Percentiles rank a stretch among this genome's conserved stretches.
phyloP scores from a whole-genome alignment of 2,329 filamentous ascomycete species.

The Alternaria arborescens region DNA sequence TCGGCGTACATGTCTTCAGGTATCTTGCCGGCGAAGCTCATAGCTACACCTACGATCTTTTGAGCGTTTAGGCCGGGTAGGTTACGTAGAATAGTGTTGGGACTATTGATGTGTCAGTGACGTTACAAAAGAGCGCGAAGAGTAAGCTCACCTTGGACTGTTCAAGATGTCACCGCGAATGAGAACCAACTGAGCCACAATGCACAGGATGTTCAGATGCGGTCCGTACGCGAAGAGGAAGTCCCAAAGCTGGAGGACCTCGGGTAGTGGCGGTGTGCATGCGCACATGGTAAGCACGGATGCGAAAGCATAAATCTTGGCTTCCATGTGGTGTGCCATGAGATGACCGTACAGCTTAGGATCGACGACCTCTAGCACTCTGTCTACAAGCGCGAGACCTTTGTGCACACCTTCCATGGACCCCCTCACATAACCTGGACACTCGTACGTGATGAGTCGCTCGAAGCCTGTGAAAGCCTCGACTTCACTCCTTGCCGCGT shows the following conservation, averaged over 20 bases:
- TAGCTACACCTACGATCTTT: slow-evolving; percentile 82
- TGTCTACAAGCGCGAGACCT: slow-evolving; percentile 89
- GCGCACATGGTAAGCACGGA: slow-evolving; percentile 94
- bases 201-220: slow-evolving; percentile 94
- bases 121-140: background rate
- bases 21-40: slow-evolving; percentile 88
- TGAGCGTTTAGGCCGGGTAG: slow-evolving; percentile 86
- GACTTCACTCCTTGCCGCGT: slow-evolving; percentile 90
- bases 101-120: slow-evolving; percentile 64
- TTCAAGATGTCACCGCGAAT: slow-evolving; percentile 84
- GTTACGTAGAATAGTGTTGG: slow-evolving; percentile 88
- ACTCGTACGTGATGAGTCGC: slow-evolving; percentile 84
- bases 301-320: slow-evolving; percentile 95
- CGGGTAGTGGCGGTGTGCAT: slow-evolving; percentile 91
- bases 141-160: slow-evolving; percentile 74
- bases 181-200: slow-evolving; percentile 91
- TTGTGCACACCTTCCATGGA: slow-evolving; percentile 98
- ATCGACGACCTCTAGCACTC: slow-evolving; percentile 89
- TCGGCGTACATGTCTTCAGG: slow-evolving; percentile 90
- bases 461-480: slow-evolving; percentile 94
- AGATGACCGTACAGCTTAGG: slow-evolving; percentile 85
- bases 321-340: slow-evolving; percentile 84
- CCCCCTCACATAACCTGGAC: slow-evolving; percentile 91
- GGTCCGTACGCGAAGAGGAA: slow-evolving; percentile 96
- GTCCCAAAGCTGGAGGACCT: slow-evolving; percentile 94